Base-by-base conservation (phyloP, 345 rosid genomes). In the Pugionium cornutum region DNA sequence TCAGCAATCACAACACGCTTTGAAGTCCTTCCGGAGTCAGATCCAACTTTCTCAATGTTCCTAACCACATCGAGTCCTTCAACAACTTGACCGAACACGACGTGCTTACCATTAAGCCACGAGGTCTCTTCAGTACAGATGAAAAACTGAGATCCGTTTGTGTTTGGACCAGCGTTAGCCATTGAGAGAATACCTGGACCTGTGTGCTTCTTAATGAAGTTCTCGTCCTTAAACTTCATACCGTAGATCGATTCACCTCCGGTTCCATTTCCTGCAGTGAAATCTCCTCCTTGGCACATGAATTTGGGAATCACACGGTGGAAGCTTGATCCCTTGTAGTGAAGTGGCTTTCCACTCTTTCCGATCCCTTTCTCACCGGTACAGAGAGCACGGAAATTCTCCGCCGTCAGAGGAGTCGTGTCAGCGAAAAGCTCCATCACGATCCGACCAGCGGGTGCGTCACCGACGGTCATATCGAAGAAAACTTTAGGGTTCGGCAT, bases 251-350 rank as follows among this genome's bases (percentile, higher is more conserved):
- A 84, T 31, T 88, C 91, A 0, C 91, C 95, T 50, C 89, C 85
- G 26, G 80, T 84, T 2, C 89, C 95, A 56, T 86, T 81, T 9
- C 88, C 84, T 2, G 74, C 80, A 0, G 87, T 85, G 77, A 83
- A 85, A 39, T 85, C 95, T 1, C 87, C 91, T 4, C 89, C 91
- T 47, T 84, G 95, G 57, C 89, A 82, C 89, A 88, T 84, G 82
- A 88, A 88, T 2, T 78, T 75, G 0, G 88, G 88, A 69, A 88
- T 88, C 75, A 88, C 89, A 1, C 86, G 79, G 77, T 86, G 91
- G 59, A 88, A 87, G 5, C 39, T 4, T 0, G 87, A 88, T 9
- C 87, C 89, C 49, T 83, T 85, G 82, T 70, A 88, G 86, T 88
- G 91, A 0, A 85, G 75, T 0, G 91, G 91, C 83, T 83, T 85